Evolutionary conservation across 805 yeast genomes (phyloP), one percentile per base, ranked within the genome.

Genomic region (Priceomyces fermenticarens): DNA sequence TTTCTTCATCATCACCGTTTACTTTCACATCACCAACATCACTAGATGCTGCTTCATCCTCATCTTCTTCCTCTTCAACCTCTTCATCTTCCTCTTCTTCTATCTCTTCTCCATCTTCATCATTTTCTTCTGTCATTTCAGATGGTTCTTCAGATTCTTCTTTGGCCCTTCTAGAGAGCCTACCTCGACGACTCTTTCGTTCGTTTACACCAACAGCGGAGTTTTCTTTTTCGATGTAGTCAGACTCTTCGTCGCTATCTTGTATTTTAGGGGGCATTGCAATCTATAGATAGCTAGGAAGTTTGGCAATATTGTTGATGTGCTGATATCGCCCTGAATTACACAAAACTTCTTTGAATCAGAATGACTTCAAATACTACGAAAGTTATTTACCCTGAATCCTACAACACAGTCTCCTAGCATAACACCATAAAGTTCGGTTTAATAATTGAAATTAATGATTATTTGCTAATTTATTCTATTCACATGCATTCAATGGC

Each of bases 1-100:
- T 63, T 11, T 54, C 60, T 46, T 46, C 53, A 16, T 54, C 63
- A 17, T 31, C 56, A 15, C 35, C 57, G 10, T 43, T 54, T 25
- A 39, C 55, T 26, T 38, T 46, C 12, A 37, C 48, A 6, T 40
- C 47, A 11, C 38, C 51, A 12, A 27, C 52, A 10, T 26, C 47
- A 14, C 40, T 45, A 12, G 34, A 49, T n/a, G 32, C 47, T 8
- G 38, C 48, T 20, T 40, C 43, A 6, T 35, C 48, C 23, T 36
- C 57, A 9, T 43, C 55, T 25, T 41, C 57, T 26, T 38, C 48
- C n/a, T 39, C 48, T 4, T 40, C 47, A 10, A 38, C 51, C 10
- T 32, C 52, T 10, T 26, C 47, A 14, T 41, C 46, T n/a, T 36
- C 52, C 10, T 35, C 47, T 8, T 40, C 48, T 20, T 40, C 43